A percentile compares a stretch with the other conserved stretches of the same genome.
Evolutionary conservation across 805 yeast genomes (phyloP).

Genomic region (Jamesozyma rosinii): DNA sequence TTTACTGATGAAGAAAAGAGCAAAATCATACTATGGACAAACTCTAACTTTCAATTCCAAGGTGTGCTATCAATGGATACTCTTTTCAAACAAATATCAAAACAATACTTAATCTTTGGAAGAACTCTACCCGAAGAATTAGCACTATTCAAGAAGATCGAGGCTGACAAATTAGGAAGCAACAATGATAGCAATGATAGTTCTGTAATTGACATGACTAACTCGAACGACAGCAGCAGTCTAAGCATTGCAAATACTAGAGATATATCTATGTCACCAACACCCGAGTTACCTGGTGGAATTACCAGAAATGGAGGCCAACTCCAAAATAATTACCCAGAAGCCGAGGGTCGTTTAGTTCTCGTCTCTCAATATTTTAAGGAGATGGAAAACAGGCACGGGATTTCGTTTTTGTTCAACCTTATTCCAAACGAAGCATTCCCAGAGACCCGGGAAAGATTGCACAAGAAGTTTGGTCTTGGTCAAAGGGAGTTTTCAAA

Average conservation of each 20-base stretch:
- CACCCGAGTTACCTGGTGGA: neutral
- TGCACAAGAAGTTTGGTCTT: conserved; percentile 62
- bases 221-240: neutral
- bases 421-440: conserved; percentile 59
- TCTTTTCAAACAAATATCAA: conserved; percentile 34
- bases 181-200: neutral
- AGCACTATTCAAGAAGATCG: conserved; percentile 18
- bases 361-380: conserved; percentile 73
- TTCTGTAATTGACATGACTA: neutral
- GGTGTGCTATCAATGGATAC: conserved; percentile 31
- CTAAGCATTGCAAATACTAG: neutral
- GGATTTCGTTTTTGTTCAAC: conserved; percentile 78
- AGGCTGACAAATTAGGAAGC: conserved; percentile 9
- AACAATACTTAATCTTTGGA: conserved; percentile 35
- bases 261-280: conserved; percentile 3
- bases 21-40: conserved; percentile 50
- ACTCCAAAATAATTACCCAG: conserved; percentile 12
- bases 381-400: conserved; percentile 57
- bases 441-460: conserved; percentile 51
- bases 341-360: conserved; percentile 36
- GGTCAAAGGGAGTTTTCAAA: conserved; percentile 75
- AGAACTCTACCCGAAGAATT: conserved; percentile 38
- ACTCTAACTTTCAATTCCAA: conserved; percentile 30
- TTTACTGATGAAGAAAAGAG: conserved; percentile 40
- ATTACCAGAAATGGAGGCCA: conserved; percentile 4